Conservation (phyloP, 257 asterid species). For the Nicotiana paniculata region DNA sequence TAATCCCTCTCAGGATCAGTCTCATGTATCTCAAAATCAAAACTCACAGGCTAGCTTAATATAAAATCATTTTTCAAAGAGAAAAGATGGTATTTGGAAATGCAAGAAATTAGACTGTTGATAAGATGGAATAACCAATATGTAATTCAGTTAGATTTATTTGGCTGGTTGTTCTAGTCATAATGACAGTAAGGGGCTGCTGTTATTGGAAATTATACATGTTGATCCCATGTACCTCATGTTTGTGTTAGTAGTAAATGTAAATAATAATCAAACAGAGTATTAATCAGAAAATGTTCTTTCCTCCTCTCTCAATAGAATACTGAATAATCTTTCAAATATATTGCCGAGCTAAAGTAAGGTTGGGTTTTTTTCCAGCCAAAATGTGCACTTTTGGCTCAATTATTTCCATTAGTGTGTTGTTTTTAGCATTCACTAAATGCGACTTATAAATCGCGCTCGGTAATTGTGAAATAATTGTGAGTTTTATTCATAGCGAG, state of each 20-base stretch:
- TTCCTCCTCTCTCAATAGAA: neutral
- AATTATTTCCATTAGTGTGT: too few species aligned
- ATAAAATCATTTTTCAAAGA: constrained; percentile 10
- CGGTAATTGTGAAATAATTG: too few species aligned
- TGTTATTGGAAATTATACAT: neutral
- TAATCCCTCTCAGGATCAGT: neutral
- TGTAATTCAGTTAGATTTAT: neutral
- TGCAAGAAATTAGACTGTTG: neutral
- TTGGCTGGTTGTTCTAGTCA: neutral
- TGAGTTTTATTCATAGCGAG: too few species aligned
- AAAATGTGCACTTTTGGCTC: too few species aligned
- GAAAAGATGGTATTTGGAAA: neutral
- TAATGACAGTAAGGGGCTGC: neutral
- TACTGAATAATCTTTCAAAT: neutral
- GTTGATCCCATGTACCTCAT: neutral
- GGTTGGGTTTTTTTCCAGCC: too few species aligned
- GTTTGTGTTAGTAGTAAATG: neutral
- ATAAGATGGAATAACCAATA: neutral
- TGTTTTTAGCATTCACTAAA: too few species aligned
- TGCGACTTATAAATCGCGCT: too few species aligned
- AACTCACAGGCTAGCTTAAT: constrained; percentile 26
- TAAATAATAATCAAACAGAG: neutral
- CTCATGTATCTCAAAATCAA: constrained; percentile 27
- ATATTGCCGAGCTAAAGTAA: too few species aligned
- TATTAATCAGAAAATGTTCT: neutral